Base-by-base conservation (phyloP, 176 grass and related monocot species). In the Oryza coarctata region DNA sequence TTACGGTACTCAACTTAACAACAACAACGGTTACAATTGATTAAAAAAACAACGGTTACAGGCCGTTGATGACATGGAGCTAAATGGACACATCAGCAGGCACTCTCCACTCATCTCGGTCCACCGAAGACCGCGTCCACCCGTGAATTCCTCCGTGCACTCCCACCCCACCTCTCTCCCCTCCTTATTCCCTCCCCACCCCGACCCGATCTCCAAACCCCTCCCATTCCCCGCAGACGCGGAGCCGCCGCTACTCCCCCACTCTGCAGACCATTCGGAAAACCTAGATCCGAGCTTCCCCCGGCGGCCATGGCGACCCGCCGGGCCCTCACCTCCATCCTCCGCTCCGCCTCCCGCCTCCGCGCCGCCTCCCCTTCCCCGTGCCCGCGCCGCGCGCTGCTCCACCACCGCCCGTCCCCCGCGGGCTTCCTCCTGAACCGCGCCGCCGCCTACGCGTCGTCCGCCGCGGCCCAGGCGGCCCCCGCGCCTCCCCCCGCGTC, bases 281-380 rank as follows among this genome's bases (percentile, higher is more conserved):
- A 87, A 85, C 88, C 88, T 91, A 93, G 84, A 97, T 97, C 86
- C 78, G 38, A 78, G 40, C 50, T n/a, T 67, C 38, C 63, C 77
- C 71, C 18, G 65, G 60, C 82, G 65, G 86, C 82, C 77, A 94
- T 97, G 92, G 89, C 94, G 38, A 84, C 89, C 23, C 94, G 94
- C 70, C 89, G 94, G 86, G 76, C 85, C 76, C 81, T 94, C 63
- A 87, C 92, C 18, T 88, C 94, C 20, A 25, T 90, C 80, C 69
- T 93, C 63, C 91, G 94, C 31, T 75, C 90, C 25, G 85, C 86
- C 58, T 85, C 91, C 63, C 89, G 86, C 45, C 77, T 83, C 64
- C 88, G 83, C 43, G 66, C 87, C 13, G 58, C 82, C 27, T 66
- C 81, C 41, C 74, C 85, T 0, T 82, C 85, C 23, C 80, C 87